phyloP scores from a whole-genome alignment of 2,329 filamentous ascomycete genomes.

The Exophiala aquamarina region DNA sequence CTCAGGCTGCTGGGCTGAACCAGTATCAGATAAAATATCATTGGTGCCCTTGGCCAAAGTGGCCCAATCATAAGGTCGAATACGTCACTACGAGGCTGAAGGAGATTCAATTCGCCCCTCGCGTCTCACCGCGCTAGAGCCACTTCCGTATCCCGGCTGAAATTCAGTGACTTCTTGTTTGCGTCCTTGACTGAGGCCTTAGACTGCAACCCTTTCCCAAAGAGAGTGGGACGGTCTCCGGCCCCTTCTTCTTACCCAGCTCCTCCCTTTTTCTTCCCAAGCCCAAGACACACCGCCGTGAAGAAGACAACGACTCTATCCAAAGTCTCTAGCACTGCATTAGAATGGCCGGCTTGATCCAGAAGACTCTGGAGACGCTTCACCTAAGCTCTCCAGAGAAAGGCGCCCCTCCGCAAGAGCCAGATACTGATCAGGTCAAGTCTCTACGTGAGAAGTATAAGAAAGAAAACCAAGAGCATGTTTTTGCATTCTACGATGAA shows the following conservation, averaged over 20 bases:
- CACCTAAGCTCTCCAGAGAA: slow-evolving; percentile 36
- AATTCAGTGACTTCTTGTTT: too few relatives aligned
- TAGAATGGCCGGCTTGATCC: slow-evolving; percentile 46
- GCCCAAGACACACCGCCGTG: neutral
- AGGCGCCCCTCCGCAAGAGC: slow-evolving; percentile 44
- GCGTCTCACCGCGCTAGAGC: slow-evolving; percentile 20
- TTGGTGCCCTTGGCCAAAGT: neutral
- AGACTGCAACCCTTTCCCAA: neutral
- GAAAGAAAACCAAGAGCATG: slow-evolving; percentile 74
- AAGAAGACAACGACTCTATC: neutral
- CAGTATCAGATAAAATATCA: too few relatives aligned
- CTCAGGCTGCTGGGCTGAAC: too few relatives aligned
- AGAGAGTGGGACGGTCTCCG: too few relatives aligned
- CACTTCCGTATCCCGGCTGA: too few relatives aligned
- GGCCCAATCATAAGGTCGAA: slow-evolving; percentile 1
- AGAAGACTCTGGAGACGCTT: slow-evolving; percentile 50
- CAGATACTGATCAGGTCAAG: slow-evolving; percentile 65
- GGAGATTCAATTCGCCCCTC: slow-evolving; percentile 5
- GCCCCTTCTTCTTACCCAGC: neutral
- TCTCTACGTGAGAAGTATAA: slow-evolving; percentile 71
- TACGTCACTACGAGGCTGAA: slow-evolving; percentile 24
- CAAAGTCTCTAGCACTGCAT: neutral
- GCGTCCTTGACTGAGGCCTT: neutral
- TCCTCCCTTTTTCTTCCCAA: neutral
- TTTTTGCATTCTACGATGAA: slow-evolving; percentile 84